Conservation (phyloP, 73 alveolate species). For the Stentor coeruleus region DNA sequence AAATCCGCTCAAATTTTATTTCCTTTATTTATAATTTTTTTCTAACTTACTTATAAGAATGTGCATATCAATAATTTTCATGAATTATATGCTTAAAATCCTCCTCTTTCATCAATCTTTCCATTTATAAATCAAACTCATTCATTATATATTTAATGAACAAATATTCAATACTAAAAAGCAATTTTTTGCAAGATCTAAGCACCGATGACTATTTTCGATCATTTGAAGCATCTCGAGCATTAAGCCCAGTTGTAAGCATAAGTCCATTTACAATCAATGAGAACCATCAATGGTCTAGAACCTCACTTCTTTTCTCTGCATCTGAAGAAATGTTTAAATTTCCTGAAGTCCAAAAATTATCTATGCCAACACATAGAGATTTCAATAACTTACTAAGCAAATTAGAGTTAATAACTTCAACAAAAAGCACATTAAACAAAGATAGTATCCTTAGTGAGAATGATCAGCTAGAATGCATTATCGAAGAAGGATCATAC, state of each 20-base stretch:
- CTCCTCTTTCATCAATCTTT: too few species aligned
- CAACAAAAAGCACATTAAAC: neutral
- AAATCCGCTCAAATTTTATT: too few species aligned
- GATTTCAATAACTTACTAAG: neutral
- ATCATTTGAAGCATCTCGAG: neutral
- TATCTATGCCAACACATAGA: neutral
- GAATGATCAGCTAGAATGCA: neutral
- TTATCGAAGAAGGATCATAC: neutral
- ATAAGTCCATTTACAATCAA: neutral
- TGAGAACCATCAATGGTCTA: neutral
- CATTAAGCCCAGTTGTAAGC: neutral
- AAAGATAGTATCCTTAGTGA: neutral
- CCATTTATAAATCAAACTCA: too few species aligned
- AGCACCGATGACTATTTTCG: too few species aligned
- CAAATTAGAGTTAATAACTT: neutral
- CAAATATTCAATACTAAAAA: too few species aligned
- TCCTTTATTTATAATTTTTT: too few species aligned
- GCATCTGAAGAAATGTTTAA: neutral
- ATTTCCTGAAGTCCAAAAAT: neutral
- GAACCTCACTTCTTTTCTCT: neutral
- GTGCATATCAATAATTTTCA: too few species aligned
- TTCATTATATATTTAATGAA: too few species aligned
- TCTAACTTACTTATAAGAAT: too few species aligned
- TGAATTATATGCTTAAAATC: too few species aligned
- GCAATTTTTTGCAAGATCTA: too few species aligned